A percentile compares a stretch with the other conserved stretches of the same genome.
Conservation (phyloP, 225 moss, liverwort and hornwort species). For the Pleurozium schreberi region DNA sequence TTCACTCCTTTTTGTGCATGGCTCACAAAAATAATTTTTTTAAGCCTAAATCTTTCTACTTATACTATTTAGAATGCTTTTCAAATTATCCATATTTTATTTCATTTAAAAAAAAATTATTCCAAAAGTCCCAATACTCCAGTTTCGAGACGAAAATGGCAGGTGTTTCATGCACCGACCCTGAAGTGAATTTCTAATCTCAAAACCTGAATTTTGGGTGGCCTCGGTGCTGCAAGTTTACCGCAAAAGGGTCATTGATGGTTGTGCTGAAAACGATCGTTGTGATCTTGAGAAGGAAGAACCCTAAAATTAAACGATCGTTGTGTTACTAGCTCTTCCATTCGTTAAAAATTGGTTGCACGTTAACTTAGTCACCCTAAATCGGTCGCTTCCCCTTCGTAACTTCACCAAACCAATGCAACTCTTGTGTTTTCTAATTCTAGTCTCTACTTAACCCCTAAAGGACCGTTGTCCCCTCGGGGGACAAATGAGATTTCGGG, state of each 20-base stretch:
- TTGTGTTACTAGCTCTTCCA: not conserved
- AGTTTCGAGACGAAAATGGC: too few species aligned
- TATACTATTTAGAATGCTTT: too few species aligned
- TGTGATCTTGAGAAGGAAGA: not conserved
- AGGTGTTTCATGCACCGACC: too few species aligned
- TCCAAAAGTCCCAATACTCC: too few species aligned
- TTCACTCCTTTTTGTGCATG: too few species aligned
- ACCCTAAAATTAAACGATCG: not conserved
- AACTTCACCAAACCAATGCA: not conserved
- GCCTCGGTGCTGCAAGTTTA: not conserved
- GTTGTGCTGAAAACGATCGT: not conserved
- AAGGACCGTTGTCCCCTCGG: too few species aligned
- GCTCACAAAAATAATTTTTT: too few species aligned
- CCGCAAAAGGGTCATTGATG: not conserved
- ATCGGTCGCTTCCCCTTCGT: not conserved
- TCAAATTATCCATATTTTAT: too few species aligned
- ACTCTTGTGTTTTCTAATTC: not conserved
- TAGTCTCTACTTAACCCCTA: too few species aligned
- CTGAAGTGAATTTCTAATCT: not conserved
- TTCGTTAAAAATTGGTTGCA: slow-evolving; percentile 27
- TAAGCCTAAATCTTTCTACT: too few species aligned
- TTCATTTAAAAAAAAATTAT: too few species aligned
- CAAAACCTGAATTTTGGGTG: not conserved
- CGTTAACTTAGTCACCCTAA: not conserved
- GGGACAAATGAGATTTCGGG: too few species aligned